Evolutionary conservation across 177 flowering plant genomes (phyloP), one percentile per base, ranked within the genome.

Genomic region (Vitis hybrid): DNA sequence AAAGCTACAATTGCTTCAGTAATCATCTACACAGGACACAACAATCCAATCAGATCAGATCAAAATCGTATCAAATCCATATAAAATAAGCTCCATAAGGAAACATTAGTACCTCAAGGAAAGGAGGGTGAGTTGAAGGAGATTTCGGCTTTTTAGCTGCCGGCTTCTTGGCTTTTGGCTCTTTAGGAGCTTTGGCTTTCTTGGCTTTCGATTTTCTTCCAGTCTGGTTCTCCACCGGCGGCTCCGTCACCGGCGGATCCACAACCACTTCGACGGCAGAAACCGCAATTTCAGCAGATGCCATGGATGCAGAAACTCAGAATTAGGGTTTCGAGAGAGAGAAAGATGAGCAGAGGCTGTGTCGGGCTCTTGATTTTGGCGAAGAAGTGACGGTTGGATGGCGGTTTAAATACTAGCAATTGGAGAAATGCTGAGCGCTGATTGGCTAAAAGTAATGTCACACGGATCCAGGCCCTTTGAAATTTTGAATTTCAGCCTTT

Each of bases 371-470:
- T 40, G 46, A 40, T 40, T 40, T 40, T 40, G 46, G 46, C 46
- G 6, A 40, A 48, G 62, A 52, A 48, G 11, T 30, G 72, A 65
- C 48, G 48, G 46, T 18, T 17, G 52, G 65, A 46, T 35, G 60
- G 30, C 69, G 65, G 58, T 65, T 74, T 86, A 77, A 76, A 81
- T 80, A 78, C 57, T 4, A 71, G 55, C 51, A 61, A 12, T 5
- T 46, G 13, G 18, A 11, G 1, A 69, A 70, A 77, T 72, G 80
- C 71, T 3, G 79, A 65, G 60, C 50, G 51, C 69, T 82, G 82
- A 88, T 88, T 88, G 88, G 92, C 64, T 6, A 57, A 73, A 3
- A 62, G n/a, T 1, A 1, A 2, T 11, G 15, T 65, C 75, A 75
- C 85, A 15, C 83, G 88, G 90, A 88, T 88, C 66, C 60, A 32